Evolutionary conservation across 139 green algal species (phyloP), one percentile per base, ranked within the genome.

Genomic region (Picochlorum sp.): DNA sequence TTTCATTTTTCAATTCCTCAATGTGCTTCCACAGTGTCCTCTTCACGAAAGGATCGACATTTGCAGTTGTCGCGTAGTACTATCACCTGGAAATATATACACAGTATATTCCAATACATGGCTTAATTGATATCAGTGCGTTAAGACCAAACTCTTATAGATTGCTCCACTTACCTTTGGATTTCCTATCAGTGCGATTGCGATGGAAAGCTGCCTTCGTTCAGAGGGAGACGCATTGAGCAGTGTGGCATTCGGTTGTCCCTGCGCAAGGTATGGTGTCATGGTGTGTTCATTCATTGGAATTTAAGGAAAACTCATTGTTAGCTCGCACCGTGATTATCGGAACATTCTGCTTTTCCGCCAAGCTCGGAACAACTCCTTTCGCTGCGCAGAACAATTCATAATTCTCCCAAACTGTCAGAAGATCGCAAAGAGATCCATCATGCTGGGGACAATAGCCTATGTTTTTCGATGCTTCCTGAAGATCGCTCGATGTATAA

Each of bases 381-480:
- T 97, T 96, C 52, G 98, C 73, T 5, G 75, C 62, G 2, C 79
- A 88, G 71, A 95, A 98, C 61, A 98, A 85, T 21, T 78, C 45
- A 23, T 98, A 83, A 74, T 98, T 93, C 80, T 98, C 93, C 24
- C 74, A 65, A 15, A 84, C 85, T 6, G 87, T 96, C 30, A 98
- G 81, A 41, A 75, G 67, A 49, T 88, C 83, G 88, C 88, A 98
- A 56, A 97, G 87, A 52, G 13, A 44, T 65, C 95, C 79, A 67
- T 98, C 90, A 64, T 96, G 94, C 79, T 98, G 90, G 0, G 89
- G 90, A 67, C 92, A 97, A n/a, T 97, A 79, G 20, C 81, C 85
- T 83, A 97, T 92, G 37, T 88, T 38, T 4, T 67, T 47, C 4
- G 83, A 70, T 52, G 90, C 83, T 7, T 69, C 68, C 51, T 90